These are phyloP conservation scores for Raddia guianensis DNA, from an alignment of 176 grass and related monocot genomes.

Conservation along the genomic window DNA sequence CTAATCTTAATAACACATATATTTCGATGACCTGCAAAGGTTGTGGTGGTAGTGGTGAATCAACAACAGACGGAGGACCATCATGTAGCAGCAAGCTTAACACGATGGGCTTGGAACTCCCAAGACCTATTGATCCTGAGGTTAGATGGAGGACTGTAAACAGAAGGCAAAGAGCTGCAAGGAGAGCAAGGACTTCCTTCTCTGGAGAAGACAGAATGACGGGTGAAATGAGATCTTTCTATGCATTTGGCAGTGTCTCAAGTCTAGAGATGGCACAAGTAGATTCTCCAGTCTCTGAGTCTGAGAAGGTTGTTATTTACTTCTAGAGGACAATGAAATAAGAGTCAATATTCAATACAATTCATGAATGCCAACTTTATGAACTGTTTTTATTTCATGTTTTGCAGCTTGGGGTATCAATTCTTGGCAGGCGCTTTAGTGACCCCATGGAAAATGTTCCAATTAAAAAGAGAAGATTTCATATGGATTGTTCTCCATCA, in stretches of 20 bases:
- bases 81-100: slow-evolving; percentile 61
- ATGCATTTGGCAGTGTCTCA: slow-evolving; percentile 36
- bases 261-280: slow-evolving; percentile 45
- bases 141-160: slow-evolving; percentile 75
- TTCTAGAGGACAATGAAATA: slow-evolving; percentile 29
- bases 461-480: slow-evolving; percentile 94
- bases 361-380: slow-evolving; percentile 19
- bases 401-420: slow-evolving; percentile 79
- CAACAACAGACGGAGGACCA: slow-evolving; percentile 38
- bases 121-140: slow-evolving; percentile 58
- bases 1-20: slow-evolving; percentile 30
- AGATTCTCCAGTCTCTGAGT: slow-evolving; percentile 71
- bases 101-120: slow-evolving; percentile 59
- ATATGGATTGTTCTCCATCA: slow-evolving; percentile 64
- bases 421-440: slow-evolving; percentile 87
- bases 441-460: slow-evolving; percentile 71
- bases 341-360: slow-evolving; percentile 29
- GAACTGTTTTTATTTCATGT: slow-evolving; percentile 37
- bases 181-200: slow-evolving; percentile 71
- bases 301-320: slow-evolving; percentile 79
- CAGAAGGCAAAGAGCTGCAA: slow-evolving; percentile 66
- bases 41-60: slow-evolving; percentile 51
- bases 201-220: slow-evolving; percentile 53
- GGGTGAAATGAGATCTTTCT: slow-evolving; percentile 46
- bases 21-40: slow-evolving; percentile 61